Base-by-base conservation (phyloP, 202 grass and related monocot species). In the Carex arenaria region DNA sequence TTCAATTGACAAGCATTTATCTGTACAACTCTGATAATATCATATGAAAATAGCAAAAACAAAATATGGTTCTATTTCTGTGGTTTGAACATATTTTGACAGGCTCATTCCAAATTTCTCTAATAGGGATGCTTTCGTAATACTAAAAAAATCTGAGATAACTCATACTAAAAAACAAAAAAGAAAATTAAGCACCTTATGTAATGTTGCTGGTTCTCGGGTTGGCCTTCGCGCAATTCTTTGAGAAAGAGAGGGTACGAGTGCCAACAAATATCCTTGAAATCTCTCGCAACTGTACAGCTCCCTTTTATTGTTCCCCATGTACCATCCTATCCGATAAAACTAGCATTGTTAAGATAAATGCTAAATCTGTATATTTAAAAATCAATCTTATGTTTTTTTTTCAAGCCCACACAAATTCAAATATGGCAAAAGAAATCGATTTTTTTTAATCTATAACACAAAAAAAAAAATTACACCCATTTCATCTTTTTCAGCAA, bases 281-380 rank as follows among this genome's bases (percentile, higher is more conserved):
- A 97, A 85, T 97, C 94, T 79, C 94, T 89, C 4, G 92, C 94
- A 64, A 97, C 94, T 26, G 94, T 97, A 77, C 92, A 97, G 76
- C 94, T 97, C 19, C 94, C 94, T 85, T 88, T 92, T 47, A 97
- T 97, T 34, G 94, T 94, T 40, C 90, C 90, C 94, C 94, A 94
- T 84, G 94, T 97, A 74, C 94, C 94, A 77, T 97, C 94, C 94
- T 97, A 84, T 55, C 28, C 47, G 31, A 71, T 74, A 45, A 75
- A 75, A 75, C 13, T 34, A 55, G 47, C 30, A 54, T 75, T 13
- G 55, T 75, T 54, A 75, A 55, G 19, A 32, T 31, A 54, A 31
- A 55, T 75, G 49, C 20, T 15, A n/a, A 75, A 75, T 75, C 23
- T 9, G 6, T 49, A 72, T 72, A 28, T 55, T 5, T 7, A 20